Evolutionary conservation across 768 basidiomycete genomes (phyloP).

Genomic region (Kwoniella botswanensis): DNA sequence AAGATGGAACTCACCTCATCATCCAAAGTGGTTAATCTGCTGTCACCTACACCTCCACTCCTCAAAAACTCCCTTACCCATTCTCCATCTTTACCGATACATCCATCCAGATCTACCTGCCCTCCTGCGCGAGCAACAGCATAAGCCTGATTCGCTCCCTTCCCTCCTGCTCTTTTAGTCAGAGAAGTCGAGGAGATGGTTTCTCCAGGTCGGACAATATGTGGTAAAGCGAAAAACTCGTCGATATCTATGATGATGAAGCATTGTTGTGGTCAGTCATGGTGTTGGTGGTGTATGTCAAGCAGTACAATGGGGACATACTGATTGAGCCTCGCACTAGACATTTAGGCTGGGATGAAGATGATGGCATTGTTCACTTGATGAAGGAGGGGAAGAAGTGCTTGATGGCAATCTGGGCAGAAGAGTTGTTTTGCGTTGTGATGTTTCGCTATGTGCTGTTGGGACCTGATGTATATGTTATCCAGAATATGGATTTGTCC

Average conservation of each 20-base stretch:
- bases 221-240: slow-evolving; percentile 52
- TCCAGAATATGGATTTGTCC: no score
- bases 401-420: no score
- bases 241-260: slow-evolving; percentile 51
- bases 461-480: no score
- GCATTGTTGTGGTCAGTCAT: background rate
- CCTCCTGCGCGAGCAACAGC: slow-evolving; percentile 57
- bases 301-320: slow-evolving; percentile 20
- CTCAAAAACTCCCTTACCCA: slow-evolving; percentile 50
- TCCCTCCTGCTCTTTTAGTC: slow-evolving; percentile 59
- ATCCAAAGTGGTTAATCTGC: slow-evolving; percentile 38
- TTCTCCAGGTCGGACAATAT: slow-evolving; percentile 59
- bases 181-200: slow-evolving; percentile 59
- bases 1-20: slow-evolving; percentile 37
- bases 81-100: slow-evolving; percentile 55
- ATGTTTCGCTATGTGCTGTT: no score
- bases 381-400: background rate
- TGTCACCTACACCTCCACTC: slow-evolving; percentile 50
- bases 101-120: slow-evolving; percentile 53
- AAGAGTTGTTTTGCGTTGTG: no score
- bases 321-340: slow-evolving; percentile 57
- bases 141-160: slow-evolving; percentile 61
- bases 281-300: background rate
- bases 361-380: background rate
- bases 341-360: slow-evolving; percentile 28